phyloP scores from a whole-genome alignment of 2,329 filamentous ascomycete species.

The Camptophora hylomeconis region DNA sequence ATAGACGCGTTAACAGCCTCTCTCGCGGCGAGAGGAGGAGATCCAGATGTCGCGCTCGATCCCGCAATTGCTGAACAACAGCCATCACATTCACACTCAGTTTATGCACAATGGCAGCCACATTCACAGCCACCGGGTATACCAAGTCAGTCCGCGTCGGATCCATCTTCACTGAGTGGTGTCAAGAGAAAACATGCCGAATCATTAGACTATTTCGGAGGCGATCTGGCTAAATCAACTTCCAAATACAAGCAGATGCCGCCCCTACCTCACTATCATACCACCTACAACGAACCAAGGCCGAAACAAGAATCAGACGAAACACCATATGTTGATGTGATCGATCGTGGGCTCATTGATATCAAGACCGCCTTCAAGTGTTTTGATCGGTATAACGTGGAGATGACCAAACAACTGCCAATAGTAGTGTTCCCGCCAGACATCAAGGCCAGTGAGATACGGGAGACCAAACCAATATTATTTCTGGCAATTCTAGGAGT shows the following conservation, averaged over 20 bases:
- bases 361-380: constrained; percentile 39
- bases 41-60: constrained; percentile 14
- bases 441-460: constrained; percentile 41
- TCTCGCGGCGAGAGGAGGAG: constrained; percentile 44
- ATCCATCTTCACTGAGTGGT: constrained; percentile 8
- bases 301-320: constrained; percentile 7
- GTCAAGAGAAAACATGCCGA: constrained; percentile 14
- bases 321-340: constrained; percentile 29
- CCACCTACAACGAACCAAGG: constrained; percentile 6
- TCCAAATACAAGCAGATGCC: constrained; percentile 6
- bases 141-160: constrained; percentile 7
- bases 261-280: constrained; percentile 5
- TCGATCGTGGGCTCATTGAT: constrained; percentile 39
- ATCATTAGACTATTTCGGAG: constrained; percentile 14
- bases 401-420: constrained; percentile 43
- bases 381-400: constrained; percentile 43
- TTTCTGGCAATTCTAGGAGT: constrained; percentile 46
- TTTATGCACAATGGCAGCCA: constrained; percentile 13
- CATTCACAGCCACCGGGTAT: constrained; percentile 7
- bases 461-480: constrained; percentile 45
- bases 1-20: constrained; percentile 79
- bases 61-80: constrained; percentile 10
- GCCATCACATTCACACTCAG: constrained; percentile 6
- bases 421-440: constrained; percentile 44
- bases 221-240: constrained; percentile 14